phyloP scores from a whole-genome alignment of 2,329 filamentous ascomycete genomes.

The Paramyrothecium sp. region DNA sequence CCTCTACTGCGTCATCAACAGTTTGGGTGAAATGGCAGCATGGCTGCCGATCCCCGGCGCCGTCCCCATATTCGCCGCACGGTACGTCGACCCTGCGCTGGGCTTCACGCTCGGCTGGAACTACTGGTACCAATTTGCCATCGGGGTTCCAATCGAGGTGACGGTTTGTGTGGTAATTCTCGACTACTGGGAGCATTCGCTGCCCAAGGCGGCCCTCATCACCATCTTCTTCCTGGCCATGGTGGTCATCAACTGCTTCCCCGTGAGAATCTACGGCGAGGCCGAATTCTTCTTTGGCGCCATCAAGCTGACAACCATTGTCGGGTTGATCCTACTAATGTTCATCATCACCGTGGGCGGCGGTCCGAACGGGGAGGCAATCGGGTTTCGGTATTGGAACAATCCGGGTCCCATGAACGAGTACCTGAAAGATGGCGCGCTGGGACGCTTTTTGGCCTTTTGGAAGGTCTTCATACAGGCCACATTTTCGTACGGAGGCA shows the following conservation, averaged over 20 bases:
- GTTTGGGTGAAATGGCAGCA: constrained; percentile 58
- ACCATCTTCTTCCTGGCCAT: constrained; percentile 35
- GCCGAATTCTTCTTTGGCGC: constrained; percentile 49
- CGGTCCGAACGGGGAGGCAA: constrained; percentile 36
- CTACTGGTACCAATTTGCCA: constrained; percentile 50
- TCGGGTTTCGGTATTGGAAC: constrained; percentile 45
- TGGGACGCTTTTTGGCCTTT: constrained; percentile 41
- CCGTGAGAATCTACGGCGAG: constrained; percentile 49
- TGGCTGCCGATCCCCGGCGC: constrained; percentile 60
- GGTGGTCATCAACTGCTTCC: constrained; percentile 36
- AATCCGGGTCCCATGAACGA: constrained; percentile 31
- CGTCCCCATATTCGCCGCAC: constrained; percentile 46
- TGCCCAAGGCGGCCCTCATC: constrained; percentile 27
- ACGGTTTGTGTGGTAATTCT: constrained; percentile 45
- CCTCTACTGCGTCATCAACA: constrained; percentile 45
- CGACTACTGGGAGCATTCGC: constrained; percentile 37
- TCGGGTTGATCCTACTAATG: constrained; percentile 48
- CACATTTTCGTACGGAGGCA: constrained; percentile 46
- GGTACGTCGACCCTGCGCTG: constrained; percentile 45
- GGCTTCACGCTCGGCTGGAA: constrained; percentile 30
- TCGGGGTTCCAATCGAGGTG: constrained; percentile 47
- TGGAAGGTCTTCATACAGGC: constrained; percentile 45
- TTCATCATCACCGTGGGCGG: constrained; percentile 49
- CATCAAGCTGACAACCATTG: constrained; percentile 47
- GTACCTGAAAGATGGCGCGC: constrained; percentile 33